Evolutionary conservation across 345 rosid species (phyloP), one percentile per base, ranked within the genome.

Genomic region (Odontarrhena argentea): DNA sequence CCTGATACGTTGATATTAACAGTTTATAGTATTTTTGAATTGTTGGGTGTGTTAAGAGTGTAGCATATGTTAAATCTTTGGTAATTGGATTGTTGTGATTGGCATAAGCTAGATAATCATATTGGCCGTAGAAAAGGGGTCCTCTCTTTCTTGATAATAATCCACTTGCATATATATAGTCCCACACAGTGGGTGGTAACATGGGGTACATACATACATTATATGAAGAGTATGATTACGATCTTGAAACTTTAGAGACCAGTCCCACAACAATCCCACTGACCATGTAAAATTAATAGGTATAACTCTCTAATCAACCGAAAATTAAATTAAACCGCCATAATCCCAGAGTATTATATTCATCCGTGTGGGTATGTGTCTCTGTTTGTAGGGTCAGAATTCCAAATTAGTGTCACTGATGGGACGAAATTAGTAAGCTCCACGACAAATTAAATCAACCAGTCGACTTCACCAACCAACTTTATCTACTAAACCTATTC

Each of bases 371-470:
- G 22, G 22, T 18, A 18, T 18, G 8, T 43, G 25, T 59, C 2
- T 60, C 8, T 58, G 48, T 58, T 58, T 41, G 26, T 9, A 28
- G 36, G 42, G 42, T 38, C 42, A 8, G 8, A 38, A 8, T 32
- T 34, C 28, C 38, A 15, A 24, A 24, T 8, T 47, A 36, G 6
- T 63, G 24, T 41, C 48, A 44, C 34, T 32, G 4, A 25, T 42
- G 13, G 7, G 48, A 63, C 68, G 38, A 49, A 63, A 63, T 36
- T 28, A 49, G 57, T 8, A 45, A 48, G 56, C 56, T 48, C 56
- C n/a, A 63, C 67, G 24, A 63, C 50, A 25, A 28, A 51, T 25
- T 51, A 65, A 26, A 51, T 11, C 41, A 52, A 65, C 60, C 60
- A 65, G 18, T 65, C 60, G 7, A 52, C 18, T 12, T 63, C 68